Conservation (phyloP, 108 stramenopile genomes). For the Pelagomonas calceolata region DNA sequence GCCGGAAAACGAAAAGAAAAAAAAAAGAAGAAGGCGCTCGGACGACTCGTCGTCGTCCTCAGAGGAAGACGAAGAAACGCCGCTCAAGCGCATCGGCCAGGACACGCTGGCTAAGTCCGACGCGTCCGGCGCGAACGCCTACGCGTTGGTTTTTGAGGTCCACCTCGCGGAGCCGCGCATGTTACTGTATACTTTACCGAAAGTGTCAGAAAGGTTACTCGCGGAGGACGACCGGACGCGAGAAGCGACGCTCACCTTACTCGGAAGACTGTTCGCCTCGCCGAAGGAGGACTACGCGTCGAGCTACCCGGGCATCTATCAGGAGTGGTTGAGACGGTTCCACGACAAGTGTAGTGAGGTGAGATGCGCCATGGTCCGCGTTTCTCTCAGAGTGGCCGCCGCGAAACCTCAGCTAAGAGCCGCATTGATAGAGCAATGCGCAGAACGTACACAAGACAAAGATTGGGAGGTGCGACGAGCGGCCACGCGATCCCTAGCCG, state of each 20-base stretch:
- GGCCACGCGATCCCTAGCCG: background rate
- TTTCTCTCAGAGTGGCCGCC: background rate
- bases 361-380: background rate
- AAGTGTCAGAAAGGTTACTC: background rate
- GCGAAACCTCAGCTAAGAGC: background rate
- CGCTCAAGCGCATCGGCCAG: background rate
- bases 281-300: background rate
- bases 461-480: background rate
- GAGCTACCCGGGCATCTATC: background rate
- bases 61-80: background rate
- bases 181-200: background rate
- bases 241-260: background rate
- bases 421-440: background rate
- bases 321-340: background rate
- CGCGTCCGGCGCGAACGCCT: background rate
- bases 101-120: background rate
- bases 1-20: too few species aligned
- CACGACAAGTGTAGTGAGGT: background rate
- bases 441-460: background rate
- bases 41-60: too few species aligned
- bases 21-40: too few species aligned
- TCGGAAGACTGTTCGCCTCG: background rate
- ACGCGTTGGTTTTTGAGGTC: background rate
- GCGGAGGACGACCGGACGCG: background rate
- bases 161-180: background rate